Percentiles rank a stretch among this genome's conserved stretches.
Conservation (phyloP, 2,329 filamentous ascomycete species). For the Diaporthe humulicola region DNA sequence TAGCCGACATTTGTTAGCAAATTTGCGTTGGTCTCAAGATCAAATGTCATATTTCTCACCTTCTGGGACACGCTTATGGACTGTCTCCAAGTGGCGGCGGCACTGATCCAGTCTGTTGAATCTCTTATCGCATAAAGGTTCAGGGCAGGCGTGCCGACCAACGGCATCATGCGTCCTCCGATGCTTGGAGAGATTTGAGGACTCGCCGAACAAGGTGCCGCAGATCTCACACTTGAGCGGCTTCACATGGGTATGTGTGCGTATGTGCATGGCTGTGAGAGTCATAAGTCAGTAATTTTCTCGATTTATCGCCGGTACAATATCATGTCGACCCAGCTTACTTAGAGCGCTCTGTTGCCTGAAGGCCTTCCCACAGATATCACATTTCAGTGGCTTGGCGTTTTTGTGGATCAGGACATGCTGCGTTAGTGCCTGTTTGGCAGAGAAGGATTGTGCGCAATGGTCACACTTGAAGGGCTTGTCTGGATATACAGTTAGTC, state of each 20-base stretch:
- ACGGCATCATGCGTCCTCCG: slow-evolving; percentile 70
- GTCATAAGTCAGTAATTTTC: neutral
- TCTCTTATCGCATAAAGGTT: slow-evolving; percentile 62
- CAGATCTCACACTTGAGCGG: slow-evolving; percentile 71
- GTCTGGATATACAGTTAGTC: slow-evolving; percentile 54
- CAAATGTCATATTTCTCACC: slow-evolving; percentile 44
- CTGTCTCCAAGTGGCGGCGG: slow-evolving; percentile 62
- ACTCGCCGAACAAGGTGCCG: slow-evolving; percentile 72
- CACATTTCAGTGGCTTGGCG: slow-evolving; percentile 43
- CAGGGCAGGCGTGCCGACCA: slow-evolving; percentile 62
- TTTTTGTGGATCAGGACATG: slow-evolving; percentile 77
- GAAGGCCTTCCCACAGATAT: slow-evolving; percentile 48
- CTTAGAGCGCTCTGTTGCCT: slow-evolving; percentile 77
- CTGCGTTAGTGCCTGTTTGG: slow-evolving; percentile 76
- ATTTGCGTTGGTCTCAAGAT: neutral
- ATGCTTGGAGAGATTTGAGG: slow-evolving; percentile 76
- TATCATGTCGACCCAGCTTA: slow-evolving; percentile 52
- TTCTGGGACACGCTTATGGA: slow-evolving; percentile 28
- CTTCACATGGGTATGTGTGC: slow-evolving; percentile 76
- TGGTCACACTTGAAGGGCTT: slow-evolving; percentile 70
- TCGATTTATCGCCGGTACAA: neutral
- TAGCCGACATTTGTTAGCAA: neutral
- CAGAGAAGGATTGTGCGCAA: slow-evolving; percentile 72
- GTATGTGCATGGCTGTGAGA: slow-evolving; percentile 73
- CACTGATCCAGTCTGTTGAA: slow-evolving; percentile 74